Base-by-base conservation (phyloP, 768 basidiomycete species). In the Trametes cingulata region DNA sequence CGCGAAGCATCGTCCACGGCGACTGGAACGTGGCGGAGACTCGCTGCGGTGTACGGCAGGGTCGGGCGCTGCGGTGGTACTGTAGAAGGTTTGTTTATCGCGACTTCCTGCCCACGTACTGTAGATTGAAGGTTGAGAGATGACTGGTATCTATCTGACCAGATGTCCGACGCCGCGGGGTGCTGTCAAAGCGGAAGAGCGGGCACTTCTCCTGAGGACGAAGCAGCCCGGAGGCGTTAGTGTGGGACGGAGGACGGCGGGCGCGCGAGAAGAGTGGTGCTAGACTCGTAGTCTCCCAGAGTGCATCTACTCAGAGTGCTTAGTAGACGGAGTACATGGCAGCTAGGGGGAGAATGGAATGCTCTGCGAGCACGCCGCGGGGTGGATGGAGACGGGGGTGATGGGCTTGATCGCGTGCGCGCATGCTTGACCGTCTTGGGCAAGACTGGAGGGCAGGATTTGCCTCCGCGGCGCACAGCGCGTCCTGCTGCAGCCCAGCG, bases 341-440 rank as follows among this genome's bases (percentile, higher is more conserved):
- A 14, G 51, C 65, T 67, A 67, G 58, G 60, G 42, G 60, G 53
- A 56, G 60, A 67, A 67, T 58, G 63, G 66, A 33, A 49, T 29
- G 54, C 63, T 67, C 52, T 56, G 66, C 52, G 27, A 49, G 54
- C 66, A 67, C 66, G 66, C 66, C 60, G 66, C 60, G 56, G 43
- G 20, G 49, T 13, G 24, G 52, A 24, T 46, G 59, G 51, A 42
- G 49, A 50, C 37, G 22, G 53, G 49, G 24, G 19, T 54, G 56
- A 52, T 54, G 52, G 27, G n/a, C 13, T n/a, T 40, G 63, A 42
- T 57, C 50, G 58, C 48, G 49, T 39, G 57, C 27, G 35, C 14
- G 41, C 41, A 47, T 27, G 22, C 49, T 49, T 55, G 45, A 15
- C 45, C 15, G 13, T 45, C 27, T 33, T 50, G 47, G 47, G 46